These are phyloP conservation scores for Ustilago tritici DNA, from an alignment of 1,284 basidiomycete genomes.

Conservation along the genomic window DNA sequence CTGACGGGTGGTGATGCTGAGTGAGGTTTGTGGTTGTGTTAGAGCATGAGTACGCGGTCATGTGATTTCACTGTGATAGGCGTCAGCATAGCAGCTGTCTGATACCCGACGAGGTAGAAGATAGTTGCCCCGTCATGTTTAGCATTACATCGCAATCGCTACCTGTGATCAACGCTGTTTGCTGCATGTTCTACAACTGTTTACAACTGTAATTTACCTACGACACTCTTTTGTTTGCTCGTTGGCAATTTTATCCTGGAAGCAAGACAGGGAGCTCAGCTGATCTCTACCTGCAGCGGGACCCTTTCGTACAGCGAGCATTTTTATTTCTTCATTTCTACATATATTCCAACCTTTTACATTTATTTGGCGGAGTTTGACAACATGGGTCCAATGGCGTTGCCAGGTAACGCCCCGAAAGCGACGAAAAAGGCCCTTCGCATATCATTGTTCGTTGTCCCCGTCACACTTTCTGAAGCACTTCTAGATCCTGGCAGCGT, in stretches of 20 bases:
- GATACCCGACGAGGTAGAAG: no score
- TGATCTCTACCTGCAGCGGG: constrained; percentile 7
- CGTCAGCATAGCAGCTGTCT: no score
- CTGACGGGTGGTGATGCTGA: no score
- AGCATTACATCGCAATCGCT: no score
- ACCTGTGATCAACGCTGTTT: no score
- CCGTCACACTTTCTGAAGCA: neutral
- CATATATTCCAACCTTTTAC: neutral
- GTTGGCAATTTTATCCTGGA: neutral
- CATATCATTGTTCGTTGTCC: neutral
- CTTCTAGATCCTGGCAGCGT: neutral
- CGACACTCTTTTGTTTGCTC: neutral
- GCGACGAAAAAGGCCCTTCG: neutral
- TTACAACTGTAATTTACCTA: no score
- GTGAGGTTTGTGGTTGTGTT: no score
- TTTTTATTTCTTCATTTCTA: neutral
- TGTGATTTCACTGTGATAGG: no score
- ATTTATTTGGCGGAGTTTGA: constrained; percentile 6
- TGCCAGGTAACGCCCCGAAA: constrained; percentile 1
- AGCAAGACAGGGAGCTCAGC: neutral
- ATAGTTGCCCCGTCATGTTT: no score
- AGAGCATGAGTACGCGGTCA: no score
- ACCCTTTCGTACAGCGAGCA: neutral
- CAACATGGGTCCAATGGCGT: neutral
- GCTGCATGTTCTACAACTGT: no score